Conservation (phyloP, 2,329 filamentous ascomycete genomes). For the Lasiodiplodia citricola region DNA sequence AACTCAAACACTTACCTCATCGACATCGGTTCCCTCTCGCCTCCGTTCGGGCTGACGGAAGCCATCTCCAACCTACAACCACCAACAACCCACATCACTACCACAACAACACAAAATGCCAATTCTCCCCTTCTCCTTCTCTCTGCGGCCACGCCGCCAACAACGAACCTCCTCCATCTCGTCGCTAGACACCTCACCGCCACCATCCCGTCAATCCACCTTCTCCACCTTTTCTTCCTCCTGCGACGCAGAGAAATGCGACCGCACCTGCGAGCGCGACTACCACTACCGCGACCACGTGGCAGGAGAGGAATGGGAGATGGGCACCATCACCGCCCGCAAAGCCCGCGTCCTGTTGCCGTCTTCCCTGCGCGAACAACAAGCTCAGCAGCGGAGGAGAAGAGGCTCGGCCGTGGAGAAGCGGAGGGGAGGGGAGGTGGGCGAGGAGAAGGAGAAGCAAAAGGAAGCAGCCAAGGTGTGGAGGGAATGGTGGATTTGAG, state of each 20-base stretch:
- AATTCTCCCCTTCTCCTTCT: background rate
- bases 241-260: background rate
- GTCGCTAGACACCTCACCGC: background rate
- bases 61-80: background rate
- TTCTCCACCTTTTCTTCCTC: background rate
- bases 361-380: background rate
- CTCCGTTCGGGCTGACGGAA: background rate
- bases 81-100: background rate
- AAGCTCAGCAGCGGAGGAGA: background rate
- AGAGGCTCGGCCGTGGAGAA: background rate
- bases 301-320: background rate
- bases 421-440: background rate
- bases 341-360: constrained; percentile 5
- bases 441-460: background rate
- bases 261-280: background rate
- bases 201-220: background rate
- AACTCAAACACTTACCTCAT: background rate
- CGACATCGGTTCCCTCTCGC: background rate
- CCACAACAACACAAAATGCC: background rate
- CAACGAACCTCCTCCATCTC: background rate
- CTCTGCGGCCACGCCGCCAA: background rate
- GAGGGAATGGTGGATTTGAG: constrained; percentile 20
- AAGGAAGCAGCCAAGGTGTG: constrained; percentile 1
- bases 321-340: constrained; percentile 13
- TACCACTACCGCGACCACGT: background rate